Conservation (phyloP, 306 rosid genomes). For the Malus orientalis region DNA sequence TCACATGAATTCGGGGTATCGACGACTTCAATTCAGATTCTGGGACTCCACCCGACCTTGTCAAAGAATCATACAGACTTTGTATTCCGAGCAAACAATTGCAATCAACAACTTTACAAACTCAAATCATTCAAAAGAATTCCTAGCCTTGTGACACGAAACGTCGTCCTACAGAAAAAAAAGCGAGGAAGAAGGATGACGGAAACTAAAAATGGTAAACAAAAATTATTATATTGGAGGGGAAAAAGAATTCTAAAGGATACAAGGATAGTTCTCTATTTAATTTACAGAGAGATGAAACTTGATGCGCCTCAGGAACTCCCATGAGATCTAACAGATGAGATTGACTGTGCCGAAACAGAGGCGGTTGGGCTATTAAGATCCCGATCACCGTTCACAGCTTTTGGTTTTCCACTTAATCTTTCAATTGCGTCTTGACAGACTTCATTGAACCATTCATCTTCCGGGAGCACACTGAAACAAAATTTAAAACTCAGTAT, state of each 20-base stretch:
- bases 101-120: slow-evolving; percentile 46
- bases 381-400: slow-evolving; percentile 73
- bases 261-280: slow-evolving; percentile 16
- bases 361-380: slow-evolving; percentile 94
- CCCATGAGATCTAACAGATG: slow-evolving; percentile 85
- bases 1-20: background rate
- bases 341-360: slow-evolving; percentile 87
- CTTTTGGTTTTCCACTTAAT: slow-evolving; percentile 83
- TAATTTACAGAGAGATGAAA: slow-evolving; percentile 37
- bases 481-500: slow-evolving; percentile 1
- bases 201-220: slow-evolving; percentile 2
- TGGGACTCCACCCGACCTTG: background rate
- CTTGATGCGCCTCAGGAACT: slow-evolving; percentile 47
- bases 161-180: slow-evolving; percentile 10
- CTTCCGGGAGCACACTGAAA: slow-evolving; percentile 77
- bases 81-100: slow-evolving; percentile 28
- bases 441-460: slow-evolving; percentile 84
- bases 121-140: slow-evolving; percentile 13
- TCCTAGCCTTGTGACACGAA: slow-evolving; percentile 17
- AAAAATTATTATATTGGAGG: slow-evolving; percentile 1
- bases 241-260: background rate
- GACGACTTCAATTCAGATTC: background rate
- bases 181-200: background rate
- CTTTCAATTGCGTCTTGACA: slow-evolving; percentile 86
- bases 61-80: slow-evolving; percentile 20